Evolutionary conservation across 2,329 filamentous ascomycete genomes (phyloP), one percentile per base, ranked within the genome.

Genomic region (Akanthomyces muscarius): DNA sequence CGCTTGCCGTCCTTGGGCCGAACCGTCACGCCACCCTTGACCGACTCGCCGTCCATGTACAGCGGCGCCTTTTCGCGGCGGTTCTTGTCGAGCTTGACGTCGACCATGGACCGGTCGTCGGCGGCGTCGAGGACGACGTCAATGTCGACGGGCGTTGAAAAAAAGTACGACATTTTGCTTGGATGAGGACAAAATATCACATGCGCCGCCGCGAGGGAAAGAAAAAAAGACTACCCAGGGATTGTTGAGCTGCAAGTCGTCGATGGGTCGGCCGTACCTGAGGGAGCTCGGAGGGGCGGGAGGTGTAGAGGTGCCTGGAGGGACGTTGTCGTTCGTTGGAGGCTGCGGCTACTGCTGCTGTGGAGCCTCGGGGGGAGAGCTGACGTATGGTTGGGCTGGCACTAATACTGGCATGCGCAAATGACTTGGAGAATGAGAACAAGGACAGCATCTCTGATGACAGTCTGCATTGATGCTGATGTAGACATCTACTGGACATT

Each of bases 41-140:
- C 94, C 48, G 93, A 97, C 81, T 99, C 95, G 70, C 96, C 95
- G 74, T 99, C 95, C 83, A 97, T 93, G 77, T 97, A 99, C 66
- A 99, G 83, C 64, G 95, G 95, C 55, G 93, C 93, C 81, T 97
- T 97, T 78, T 99, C 95, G 73, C 93, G 90, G 70, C 94, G 87
- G 81, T 93, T 96, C 87, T 98, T 98, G 80, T 98, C 95, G 69
- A 97, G 89, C 85, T 97, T 97, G 80, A 97, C 91, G 75, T 99
- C 95, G 68, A 99, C 92, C 79, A 95, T 96, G 71, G 92, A 88
- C 72, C 95, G 89, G 71, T 97, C 91, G 79, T 98, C 95, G 76
- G 88, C 88, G 79, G 97, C 92, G 72, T 97, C 92, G 70, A 99
- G 91, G 71, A 98, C 92, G 74, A 99, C 90, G 81, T 99, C 95